Conservation (phyloP, 257 asterid species). For the Oldenlandia corymbosa region DNA sequence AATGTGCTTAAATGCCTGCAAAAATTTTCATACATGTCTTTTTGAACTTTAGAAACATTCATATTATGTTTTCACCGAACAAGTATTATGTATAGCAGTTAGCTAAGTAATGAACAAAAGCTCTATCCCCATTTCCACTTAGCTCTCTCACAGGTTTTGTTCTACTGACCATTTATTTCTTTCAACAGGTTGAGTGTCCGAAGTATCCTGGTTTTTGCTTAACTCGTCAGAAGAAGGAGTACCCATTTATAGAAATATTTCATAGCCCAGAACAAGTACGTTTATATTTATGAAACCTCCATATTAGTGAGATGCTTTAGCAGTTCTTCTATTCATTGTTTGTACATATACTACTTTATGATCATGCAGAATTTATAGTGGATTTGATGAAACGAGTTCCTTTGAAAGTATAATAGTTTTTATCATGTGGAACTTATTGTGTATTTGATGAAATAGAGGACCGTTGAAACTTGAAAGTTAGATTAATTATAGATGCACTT, state of each 20-base stretch:
- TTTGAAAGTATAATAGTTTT: no score
- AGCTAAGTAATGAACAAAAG: not conserved
- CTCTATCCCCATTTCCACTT: not conserved
- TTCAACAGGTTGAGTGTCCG: slow-evolving; percentile 80
- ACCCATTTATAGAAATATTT: slow-evolving; percentile 81
- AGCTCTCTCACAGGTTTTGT: slow-evolving; percentile 11
- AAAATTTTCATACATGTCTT: not conserved
- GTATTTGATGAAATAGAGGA: not conserved
- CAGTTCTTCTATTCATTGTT: slow-evolving; percentile 4
- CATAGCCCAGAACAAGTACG: slow-evolving; percentile 85
- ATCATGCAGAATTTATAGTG: not conserved
- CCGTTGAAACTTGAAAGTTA: not conserved
- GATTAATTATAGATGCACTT: not conserved
- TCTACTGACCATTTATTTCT: slow-evolving; percentile 1
- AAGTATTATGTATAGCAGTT: not conserved
- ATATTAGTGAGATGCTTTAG: not conserved
- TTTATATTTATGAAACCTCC: not conserved
- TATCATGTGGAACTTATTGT: no score
- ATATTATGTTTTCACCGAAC: not conserved
- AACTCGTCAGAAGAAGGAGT: slow-evolving; percentile 81
- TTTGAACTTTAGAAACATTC: not conserved
- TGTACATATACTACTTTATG: not conserved
- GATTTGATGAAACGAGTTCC: not conserved
- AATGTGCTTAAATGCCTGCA: no score
- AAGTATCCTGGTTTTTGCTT: slow-evolving; percentile 96